phyloP scores from a whole-genome alignment of 1,139 yeast species.

The Geotrichum bryndzae region DNA sequence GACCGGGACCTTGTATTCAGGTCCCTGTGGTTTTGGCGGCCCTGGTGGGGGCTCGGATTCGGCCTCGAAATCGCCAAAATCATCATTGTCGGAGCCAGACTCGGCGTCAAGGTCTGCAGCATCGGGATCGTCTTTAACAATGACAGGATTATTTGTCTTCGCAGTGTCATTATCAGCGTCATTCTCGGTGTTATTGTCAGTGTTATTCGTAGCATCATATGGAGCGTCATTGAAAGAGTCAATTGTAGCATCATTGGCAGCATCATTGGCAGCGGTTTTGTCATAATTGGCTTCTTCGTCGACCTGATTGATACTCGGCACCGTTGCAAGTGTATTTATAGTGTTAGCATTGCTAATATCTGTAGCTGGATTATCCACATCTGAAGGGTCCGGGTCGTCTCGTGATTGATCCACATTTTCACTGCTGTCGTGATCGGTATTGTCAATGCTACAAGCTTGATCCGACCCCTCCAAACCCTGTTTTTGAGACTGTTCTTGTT shows the following conservation, averaged over 20 bases:
- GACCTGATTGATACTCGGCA: not conserved
- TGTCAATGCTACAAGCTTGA: not conserved
- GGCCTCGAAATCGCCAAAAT: conserved; percentile 21
- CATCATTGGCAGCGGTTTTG: not conserved
- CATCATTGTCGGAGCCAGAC: conserved; percentile 16
- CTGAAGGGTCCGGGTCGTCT: not conserved
- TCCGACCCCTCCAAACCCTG: not conserved
- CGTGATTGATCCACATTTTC: not conserved
- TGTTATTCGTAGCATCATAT: too few species aligned
- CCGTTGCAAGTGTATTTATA: not conserved
- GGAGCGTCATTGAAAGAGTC: too few species aligned
- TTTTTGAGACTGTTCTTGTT: not conserved
- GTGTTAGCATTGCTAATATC: not conserved
- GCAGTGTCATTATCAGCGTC: not conserved
- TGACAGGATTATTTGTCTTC: not conserved
- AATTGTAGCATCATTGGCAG: not conserved
- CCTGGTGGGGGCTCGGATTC: not conserved
- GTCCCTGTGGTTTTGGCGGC: not conserved
- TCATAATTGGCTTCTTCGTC: not conserved
- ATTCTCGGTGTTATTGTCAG: not conserved
- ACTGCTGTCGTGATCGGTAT: not conserved
- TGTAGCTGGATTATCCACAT: not conserved
- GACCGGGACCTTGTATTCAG: conserved; percentile 1
- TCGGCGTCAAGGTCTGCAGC: not conserved
- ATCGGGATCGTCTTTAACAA: not conserved